Evolutionary conservation across 768 basidiomycete species (phyloP).

Genomic region (Mrakia hoshinonis): DNA sequence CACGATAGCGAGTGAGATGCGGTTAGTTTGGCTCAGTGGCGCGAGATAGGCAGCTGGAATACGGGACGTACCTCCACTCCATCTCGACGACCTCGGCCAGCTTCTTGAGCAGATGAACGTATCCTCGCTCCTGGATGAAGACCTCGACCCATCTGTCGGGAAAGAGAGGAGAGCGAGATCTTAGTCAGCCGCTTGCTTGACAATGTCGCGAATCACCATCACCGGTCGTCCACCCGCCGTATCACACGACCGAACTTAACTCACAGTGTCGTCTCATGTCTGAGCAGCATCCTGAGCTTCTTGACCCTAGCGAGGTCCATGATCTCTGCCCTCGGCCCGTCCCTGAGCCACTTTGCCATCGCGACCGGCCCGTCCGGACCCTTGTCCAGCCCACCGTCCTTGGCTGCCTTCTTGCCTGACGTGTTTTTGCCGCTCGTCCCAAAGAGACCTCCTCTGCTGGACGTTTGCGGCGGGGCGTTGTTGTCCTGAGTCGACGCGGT

Average conservation of each 20-base stretch:
- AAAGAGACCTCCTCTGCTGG: neutral
- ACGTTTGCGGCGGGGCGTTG: neutral
- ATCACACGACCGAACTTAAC: conserved; percentile 25
- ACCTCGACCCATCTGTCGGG: conserved; percentile 71
- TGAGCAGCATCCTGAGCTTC: conserved; percentile 71
- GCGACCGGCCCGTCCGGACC: conserved; percentile 12
- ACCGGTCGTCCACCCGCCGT: neutral
- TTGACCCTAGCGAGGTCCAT: conserved; percentile 81
- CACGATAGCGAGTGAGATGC: neutral
- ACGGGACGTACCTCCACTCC: conserved; percentile 85
- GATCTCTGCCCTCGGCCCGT: conserved; percentile 52
- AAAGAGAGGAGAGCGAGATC: neutral
- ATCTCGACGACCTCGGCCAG: conserved; percentile 86
- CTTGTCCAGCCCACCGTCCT: neutral
- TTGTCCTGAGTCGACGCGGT: conserved; percentile 15
- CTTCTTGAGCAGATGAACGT: conserved; percentile 68
- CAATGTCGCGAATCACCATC: neutral
- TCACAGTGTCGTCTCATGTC: conserved; percentile 85
- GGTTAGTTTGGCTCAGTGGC: neutral
- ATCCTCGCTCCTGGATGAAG: conserved; percentile 76
- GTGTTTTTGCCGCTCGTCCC: conserved; percentile 1
- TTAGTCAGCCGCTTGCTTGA: neutral
- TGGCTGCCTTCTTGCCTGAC: neutral
- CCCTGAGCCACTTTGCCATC: conserved; percentile 26
- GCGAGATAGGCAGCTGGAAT: neutral